Conservation (phyloP, 768 basidiomycete genomes). For the Termitomyces sp. region DNA sequence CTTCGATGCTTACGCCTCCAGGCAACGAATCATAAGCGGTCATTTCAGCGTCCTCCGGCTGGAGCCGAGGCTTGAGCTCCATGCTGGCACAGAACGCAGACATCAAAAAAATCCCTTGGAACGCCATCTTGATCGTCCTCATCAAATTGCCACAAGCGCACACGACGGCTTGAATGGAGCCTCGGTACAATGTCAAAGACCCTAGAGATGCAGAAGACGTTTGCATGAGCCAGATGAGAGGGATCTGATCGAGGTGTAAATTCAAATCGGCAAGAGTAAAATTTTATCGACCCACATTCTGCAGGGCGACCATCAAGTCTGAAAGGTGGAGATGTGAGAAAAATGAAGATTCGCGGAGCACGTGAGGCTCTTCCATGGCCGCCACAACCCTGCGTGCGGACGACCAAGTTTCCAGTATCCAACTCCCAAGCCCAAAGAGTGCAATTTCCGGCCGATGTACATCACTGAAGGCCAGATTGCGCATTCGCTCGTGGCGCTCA, state of each 20-base stretch:
- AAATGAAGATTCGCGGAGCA: constrained; percentile 38
- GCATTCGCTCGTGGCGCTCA: constrained; percentile 70
- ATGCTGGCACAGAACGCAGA: constrained; percentile 80
- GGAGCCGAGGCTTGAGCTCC: constrained; percentile 60
- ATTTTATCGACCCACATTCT: constrained; percentile 53
- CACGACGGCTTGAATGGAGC: constrained; percentile 67
- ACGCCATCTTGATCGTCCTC: constrained; percentile 66
- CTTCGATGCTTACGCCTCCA: constrained; percentile 66
- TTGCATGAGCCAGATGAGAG: constrained; percentile 67
- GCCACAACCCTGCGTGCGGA: constrained; percentile 54
- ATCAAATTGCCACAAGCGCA: constrained; percentile 58
- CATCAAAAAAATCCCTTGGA: constrained; percentile 82
- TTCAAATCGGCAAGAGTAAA: constrained; percentile 15
- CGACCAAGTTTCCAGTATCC: constrained; percentile 80
- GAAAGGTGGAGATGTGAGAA: constrained; percentile 55
- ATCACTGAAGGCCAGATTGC: constrained; percentile 70
- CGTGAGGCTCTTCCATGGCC: constrained; percentile 44
- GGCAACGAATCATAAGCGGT: constrained; percentile 40
- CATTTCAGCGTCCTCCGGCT: constrained; percentile 50
- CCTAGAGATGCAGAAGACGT: constrained; percentile 72
- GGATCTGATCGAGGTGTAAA: constrained; percentile 43
- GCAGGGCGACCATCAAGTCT: constrained; percentile 57
- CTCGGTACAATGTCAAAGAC: constrained; percentile 76
- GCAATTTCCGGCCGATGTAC: constrained; percentile 74
- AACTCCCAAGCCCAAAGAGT: constrained; percentile 78